Conservation (phyloP, 106 monocot species). For the Chionographis japonica region DNA sequence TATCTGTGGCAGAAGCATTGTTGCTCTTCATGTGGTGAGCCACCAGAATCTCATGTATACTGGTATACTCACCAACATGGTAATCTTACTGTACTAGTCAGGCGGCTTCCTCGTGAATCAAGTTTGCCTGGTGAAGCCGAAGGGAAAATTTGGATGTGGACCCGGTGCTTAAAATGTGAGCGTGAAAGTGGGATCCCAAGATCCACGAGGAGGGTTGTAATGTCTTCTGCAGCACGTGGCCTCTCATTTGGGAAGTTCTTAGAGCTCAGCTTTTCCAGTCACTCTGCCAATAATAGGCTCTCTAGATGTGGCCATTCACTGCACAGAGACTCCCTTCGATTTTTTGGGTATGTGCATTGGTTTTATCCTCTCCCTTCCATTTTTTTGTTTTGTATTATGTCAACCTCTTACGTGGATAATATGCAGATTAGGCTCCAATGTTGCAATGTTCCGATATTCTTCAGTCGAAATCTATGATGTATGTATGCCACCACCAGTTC, state of each 20-base stretch:
- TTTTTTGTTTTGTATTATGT: not conserved
- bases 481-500: slow-evolving; percentile 56
- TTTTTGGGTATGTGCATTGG: slow-evolving; percentile 70
- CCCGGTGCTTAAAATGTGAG: slow-evolving; percentile 78
- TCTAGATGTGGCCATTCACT: slow-evolving; percentile 84
- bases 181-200: slow-evolving; percentile 35
- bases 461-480: slow-evolving; percentile 70
- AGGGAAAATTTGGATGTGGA: slow-evolving; percentile 99
- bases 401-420: not conserved
- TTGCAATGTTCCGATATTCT: slow-evolving; percentile 88
- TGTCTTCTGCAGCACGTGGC: slow-evolving; percentile 67
- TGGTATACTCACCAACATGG: slow-evolving; percentile 83
- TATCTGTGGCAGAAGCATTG: slow-evolving; percentile 45
- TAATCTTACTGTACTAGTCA: slow-evolving; percentile 73
- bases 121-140: slow-evolving; percentile 51
- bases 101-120: slow-evolving; percentile 15
- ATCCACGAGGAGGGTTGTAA: slow-evolving; percentile 53
- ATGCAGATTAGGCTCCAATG: slow-evolving; percentile 67
- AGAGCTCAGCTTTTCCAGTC: slow-evolving; percentile 83
- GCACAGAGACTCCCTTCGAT: slow-evolving; percentile 81
- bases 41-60: slow-evolving; percentile 73
- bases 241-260: slow-evolving; percentile 97
- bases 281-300: slow-evolving; percentile 56
- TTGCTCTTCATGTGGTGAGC: slow-evolving; percentile 66
- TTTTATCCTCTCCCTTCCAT: not conserved